Evolutionary conservation across 208 protist genomes (phyloP).

Genomic region (Leishmania lainsoni): DNA sequence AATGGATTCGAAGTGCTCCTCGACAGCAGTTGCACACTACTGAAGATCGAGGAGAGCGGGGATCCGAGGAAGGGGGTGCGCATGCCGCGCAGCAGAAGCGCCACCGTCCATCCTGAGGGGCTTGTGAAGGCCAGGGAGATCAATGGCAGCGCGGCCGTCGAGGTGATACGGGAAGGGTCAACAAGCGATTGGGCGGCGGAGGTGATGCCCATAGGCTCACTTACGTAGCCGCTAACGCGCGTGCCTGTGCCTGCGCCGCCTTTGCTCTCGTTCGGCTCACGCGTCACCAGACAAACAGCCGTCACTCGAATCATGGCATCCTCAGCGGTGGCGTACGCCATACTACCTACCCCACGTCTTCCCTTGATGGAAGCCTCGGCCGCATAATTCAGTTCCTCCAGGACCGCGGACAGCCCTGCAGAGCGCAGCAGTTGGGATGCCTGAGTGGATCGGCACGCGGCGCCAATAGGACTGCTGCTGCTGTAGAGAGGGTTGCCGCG

Average conservation of each 20-base stretch:
- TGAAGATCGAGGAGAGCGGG: conserved; percentile 50
- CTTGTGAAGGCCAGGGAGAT: conserved; percentile 45
- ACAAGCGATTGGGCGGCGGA: not conserved
- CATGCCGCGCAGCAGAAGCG: conserved; percentile 43
- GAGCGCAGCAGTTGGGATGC: conserved; percentile 42
- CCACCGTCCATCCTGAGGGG: conserved; percentile 54
- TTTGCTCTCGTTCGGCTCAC: not conserved
- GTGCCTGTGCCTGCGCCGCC: not conserved
- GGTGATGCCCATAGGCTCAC: not conserved
- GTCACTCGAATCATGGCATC: conserved; percentile 11
- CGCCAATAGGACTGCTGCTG: conserved; percentile 12
- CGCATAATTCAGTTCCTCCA: conserved; percentile 25
- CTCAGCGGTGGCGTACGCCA: not conserved
- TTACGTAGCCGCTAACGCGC: conserved; percentile 21
- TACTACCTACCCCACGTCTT: not conserved
- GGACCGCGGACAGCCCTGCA: conserved; percentile 41
- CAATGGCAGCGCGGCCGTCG: not conserved
- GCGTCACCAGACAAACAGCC: conserved; percentile 17
- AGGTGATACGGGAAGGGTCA: not conserved
- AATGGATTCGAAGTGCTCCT: conserved; percentile 30
- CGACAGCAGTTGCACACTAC: conserved; percentile 52
- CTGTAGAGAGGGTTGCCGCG: conserved; percentile 35
- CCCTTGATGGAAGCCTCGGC: not conserved
- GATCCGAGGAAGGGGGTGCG: conserved; percentile 51
- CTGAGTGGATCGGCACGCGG: not conserved